Percentiles rank a stretch among this genome's conserved stretches.
These are phyloP conservation scores for Cardamine occulta DNA, from an alignment of 345 rosid species.

Conservation along the genomic window DNA sequence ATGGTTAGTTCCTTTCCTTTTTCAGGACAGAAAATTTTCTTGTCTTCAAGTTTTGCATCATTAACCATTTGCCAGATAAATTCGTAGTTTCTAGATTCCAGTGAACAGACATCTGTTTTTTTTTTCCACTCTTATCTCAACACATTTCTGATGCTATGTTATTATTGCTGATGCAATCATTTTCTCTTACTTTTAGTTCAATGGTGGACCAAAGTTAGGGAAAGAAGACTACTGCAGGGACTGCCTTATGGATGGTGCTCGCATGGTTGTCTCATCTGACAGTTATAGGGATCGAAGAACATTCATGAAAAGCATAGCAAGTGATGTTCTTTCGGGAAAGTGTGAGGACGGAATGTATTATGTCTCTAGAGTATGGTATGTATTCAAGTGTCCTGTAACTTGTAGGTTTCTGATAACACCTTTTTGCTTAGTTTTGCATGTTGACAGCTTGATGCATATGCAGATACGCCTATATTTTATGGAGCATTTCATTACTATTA, in stretches of 20 bases:
- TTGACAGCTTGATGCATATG: conserved; percentile 29
- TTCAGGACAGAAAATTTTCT: conserved; percentile 12
- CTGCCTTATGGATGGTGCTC: conserved; percentile 82
- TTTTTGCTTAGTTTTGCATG: conserved; percentile 25
- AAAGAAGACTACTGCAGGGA: conserved; percentile 72
- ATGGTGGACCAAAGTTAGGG: conserved; percentile 77
- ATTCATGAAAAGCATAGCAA: conserved; percentile 73
- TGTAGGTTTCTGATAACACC: conserved; percentile 7
- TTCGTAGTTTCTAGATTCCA: conserved; percentile 16
- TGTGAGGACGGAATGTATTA: conserved; percentile 69
- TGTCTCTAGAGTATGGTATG: conserved; percentile 86
- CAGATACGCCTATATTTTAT: conserved; percentile 15
- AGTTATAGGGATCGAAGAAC: conserved; percentile 91
- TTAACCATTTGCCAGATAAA: conserved; percentile 19
- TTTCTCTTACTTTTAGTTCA: conserved; percentile 53
- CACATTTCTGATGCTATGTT: not conserved
- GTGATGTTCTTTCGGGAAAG: conserved; percentile 64
- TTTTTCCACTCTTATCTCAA: conserved; percentile 16
- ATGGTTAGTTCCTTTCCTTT: conserved; percentile 28
- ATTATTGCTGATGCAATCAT: conserved; percentile 35
- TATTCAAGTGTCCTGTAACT: conserved; percentile 26
- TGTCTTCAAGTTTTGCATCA: conserved; percentile 23
- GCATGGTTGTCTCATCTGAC: conserved; percentile 70
- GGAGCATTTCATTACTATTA: conserved; percentile 14
- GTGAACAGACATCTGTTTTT: conserved; percentile 10